phyloP scores from a whole-genome alignment of 2,329 filamentous ascomycete species.

The Grosmannia clavigera region DNA sequence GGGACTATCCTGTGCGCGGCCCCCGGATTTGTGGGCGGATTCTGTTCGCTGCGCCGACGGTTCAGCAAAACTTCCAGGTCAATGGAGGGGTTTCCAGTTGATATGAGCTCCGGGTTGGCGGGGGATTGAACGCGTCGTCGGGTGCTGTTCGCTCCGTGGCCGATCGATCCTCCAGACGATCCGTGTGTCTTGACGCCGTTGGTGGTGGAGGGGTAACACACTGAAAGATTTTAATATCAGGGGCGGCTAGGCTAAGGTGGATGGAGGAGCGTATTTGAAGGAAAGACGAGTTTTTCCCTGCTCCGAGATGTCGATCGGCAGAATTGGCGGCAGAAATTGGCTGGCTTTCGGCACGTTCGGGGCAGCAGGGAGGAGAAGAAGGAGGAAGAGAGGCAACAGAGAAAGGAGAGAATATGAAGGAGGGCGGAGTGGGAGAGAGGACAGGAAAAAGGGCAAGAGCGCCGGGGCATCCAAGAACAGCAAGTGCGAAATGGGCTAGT shows the following conservation, averaged over 20 bases:
- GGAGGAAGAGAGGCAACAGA: neutral
- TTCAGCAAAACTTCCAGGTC: neutral
- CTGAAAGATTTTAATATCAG: neutral
- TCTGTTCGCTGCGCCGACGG: neutral
- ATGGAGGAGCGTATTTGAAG: neutral
- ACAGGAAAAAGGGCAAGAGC: neutral
- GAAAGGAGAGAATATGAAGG: neutral
- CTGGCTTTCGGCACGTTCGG: neutral
- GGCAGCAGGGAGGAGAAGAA: neutral
- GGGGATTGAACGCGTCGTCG: neutral
- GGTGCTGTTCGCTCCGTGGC: neutral
- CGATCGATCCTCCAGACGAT: slow-evolving; percentile 7
- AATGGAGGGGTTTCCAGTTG: neutral
- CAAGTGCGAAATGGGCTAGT: neutral
- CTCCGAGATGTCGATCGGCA: no score
- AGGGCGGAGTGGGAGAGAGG: neutral
- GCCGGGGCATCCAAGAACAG: neutral
- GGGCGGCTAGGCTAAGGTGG: neutral
- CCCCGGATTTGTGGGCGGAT: neutral
- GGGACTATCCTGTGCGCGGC: no score
- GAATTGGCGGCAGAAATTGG: neutral
- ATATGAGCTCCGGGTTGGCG: neutral
- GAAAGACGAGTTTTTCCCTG: neutral
- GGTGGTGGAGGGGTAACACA: neutral
- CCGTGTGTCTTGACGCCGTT: slow-evolving; percentile 1